Conservation (phyloP, 306 rosid genomes). For the Chamaecrista fasciculata region DNA sequence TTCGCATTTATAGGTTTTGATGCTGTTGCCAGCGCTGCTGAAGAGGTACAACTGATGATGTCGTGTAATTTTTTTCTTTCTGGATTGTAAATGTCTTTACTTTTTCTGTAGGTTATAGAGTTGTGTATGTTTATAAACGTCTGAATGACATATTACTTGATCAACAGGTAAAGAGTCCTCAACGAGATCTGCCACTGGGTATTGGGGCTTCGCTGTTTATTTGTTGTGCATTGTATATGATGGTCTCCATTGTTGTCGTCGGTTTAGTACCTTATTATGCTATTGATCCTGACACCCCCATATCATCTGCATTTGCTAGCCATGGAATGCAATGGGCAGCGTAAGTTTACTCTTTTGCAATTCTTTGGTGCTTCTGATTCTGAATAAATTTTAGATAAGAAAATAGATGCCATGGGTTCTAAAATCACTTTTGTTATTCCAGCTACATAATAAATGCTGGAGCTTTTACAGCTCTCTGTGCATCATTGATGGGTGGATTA, state of each 20-base stretch:
- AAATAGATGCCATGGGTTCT: constrained; percentile 4
- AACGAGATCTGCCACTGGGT: constrained; percentile 86
- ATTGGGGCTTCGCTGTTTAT: constrained; percentile 67
- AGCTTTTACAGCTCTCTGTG: constrained; percentile 81
- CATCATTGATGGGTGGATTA: constrained; percentile 83
- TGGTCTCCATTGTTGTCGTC: constrained; percentile 78
- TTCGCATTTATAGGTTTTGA: constrained; percentile 95
- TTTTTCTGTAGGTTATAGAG: neutral
- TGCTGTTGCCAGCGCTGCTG: constrained; percentile 90
- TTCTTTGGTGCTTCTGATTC: neutral
- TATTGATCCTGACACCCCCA: constrained; percentile 92
- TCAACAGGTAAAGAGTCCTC: constrained; percentile 86
- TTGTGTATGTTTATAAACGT: constrained; percentile 23
- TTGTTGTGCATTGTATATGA: constrained; percentile 85
- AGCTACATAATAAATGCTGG: constrained; percentile 83
- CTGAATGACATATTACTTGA: constrained; percentile 24
- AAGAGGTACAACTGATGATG: constrained; percentile 58
- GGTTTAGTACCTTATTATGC: constrained; percentile 90
- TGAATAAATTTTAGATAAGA: neutral
- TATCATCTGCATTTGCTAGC: constrained; percentile 76
- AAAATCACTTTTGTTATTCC: constrained; percentile 35
- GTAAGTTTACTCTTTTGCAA: constrained; percentile 49
- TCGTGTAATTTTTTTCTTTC: neutral
- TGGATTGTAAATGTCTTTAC: neutral
- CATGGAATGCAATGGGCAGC: constrained; percentile 93